These are phyloP conservation scores for Rhododendron ferrugineum DNA, from an alignment of 148 eudicot genomes.

Conservation along the genomic window DNA sequence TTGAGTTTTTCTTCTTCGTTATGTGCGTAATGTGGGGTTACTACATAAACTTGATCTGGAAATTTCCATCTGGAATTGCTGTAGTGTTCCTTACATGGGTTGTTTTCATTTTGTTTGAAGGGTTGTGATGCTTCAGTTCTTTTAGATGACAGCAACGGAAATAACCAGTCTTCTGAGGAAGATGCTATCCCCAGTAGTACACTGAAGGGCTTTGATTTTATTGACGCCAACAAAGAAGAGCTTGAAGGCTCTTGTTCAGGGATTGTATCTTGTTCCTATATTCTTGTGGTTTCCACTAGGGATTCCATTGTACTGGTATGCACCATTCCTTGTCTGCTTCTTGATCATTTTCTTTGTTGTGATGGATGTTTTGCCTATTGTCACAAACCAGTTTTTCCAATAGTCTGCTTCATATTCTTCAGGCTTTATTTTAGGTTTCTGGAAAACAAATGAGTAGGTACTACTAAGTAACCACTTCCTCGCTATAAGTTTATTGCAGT, in stretches of 20 bases:
- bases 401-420: neutral
- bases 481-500: neutral
- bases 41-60: neutral
- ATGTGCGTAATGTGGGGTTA: neutral
- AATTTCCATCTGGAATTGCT: neutral
- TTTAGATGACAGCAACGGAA: neutral
- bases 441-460: neutral
- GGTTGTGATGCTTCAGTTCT: constrained; percentile 19
- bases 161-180: constrained; percentile 1
- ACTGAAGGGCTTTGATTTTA: constrained; percentile 7
- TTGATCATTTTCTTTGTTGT: neutral
- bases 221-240: constrained; percentile 12
- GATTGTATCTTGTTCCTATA: constrained; percentile 13
- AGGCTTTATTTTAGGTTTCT: neutral
- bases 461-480: neutral
- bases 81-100: neutral
- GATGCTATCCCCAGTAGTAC: constrained; percentile 9
- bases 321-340: neutral
- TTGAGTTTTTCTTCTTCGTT: neutral
- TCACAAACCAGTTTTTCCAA: neutral
- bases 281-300: constrained; percentile 14
- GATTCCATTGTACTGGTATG: constrained; percentile 14
- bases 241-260: constrained; percentile 11
- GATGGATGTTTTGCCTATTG: neutral
- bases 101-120: neutral